Evolutionary conservation across 495 filamentous ascomycete species (phyloP).

Genomic region (Xylaria curta): DNA sequence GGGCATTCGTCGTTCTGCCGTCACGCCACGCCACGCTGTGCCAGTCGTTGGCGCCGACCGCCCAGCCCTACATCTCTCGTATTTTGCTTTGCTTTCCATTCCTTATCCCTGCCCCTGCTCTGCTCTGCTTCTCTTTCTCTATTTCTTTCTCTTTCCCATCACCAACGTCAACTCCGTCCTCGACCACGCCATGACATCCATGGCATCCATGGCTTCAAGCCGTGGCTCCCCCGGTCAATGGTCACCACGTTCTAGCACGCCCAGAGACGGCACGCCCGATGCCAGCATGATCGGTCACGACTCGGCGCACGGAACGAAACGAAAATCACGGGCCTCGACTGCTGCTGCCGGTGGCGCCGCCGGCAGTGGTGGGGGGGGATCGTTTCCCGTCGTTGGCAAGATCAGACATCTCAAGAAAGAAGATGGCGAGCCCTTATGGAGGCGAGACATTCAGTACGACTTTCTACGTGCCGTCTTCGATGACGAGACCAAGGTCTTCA

Average conservation of each 20-base stretch:
- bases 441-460: conserved; percentile 96
- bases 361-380: conserved; percentile 18
- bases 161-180: not conserved
- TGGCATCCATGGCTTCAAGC: conserved; percentile 37
- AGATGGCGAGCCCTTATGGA: conserved; percentile 94
- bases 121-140: not conserved
- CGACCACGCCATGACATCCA: conserved; percentile 14
- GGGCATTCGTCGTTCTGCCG: not conserved
- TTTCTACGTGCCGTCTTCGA: conserved; percentile 93
- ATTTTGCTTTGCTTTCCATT: no score
- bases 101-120: not conserved
- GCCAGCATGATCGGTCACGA: conserved; percentile 36
- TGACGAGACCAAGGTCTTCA: conserved; percentile 83
- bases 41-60: conserved; percentile 23
- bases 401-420: conserved; percentile 97
- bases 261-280: conserved; percentile 35
- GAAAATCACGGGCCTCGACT: conserved; percentile 34
- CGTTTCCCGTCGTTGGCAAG: conserved; percentile 74
- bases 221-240: conserved; percentile 35
- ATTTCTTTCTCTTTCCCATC: conserved; percentile 1
- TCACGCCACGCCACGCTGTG: conserved; percentile 20
- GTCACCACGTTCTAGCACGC: conserved; percentile 37
- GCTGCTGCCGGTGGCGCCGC: conserved; percentile 19
- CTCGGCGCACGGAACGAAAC: conserved; percentile 35
- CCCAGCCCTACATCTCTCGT: not conserved